Evolutionary conservation across 768 basidiomycete genomes (phyloP), one percentile per base, ranked within the genome.

Genomic region (Antrodiella citrinella): DNA sequence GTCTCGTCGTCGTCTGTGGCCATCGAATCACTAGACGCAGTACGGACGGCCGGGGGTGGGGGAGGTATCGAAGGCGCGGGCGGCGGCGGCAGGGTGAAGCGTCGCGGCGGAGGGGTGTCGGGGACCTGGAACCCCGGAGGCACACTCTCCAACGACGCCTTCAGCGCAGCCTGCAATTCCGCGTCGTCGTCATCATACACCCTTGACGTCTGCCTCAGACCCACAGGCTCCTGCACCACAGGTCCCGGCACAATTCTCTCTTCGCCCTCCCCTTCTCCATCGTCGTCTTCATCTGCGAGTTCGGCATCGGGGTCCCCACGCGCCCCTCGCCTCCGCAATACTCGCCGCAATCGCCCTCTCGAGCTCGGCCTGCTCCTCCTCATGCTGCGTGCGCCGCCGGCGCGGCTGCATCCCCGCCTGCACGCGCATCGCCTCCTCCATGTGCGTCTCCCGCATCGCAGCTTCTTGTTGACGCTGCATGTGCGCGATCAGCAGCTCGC

Each of bases 151-250:
- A 94, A 69, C 30, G 91, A 92, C 2, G 90, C 92, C 61, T 72
- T 82, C 44, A 95, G 71, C 3, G 92, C 92, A 10, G 91, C 91
- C 66, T 94, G 92, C 43, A 95, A 68, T 57, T 88, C 84, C 20
- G 78, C 80, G 58, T 95, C 91, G 46, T 93, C 91, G 55, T 94
- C 91, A 54, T 93, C 91, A 56, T 88, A 82, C 35, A 83, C 77
- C 43, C 80, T 68, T n/a, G n/a, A n/a, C n/a, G n/a, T n/a, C n/a
- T n/a, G n/a, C n/a, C n/a, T n/a, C n/a, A n/a, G n/a, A n/a, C n/a
- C n/a, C n/a, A n/a, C n/a, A n/a, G n/a, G n/a, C n/a, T n/a, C n/a
- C n/a, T n/a, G n/a, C n/a, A n/a, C n/a, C n/a, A n/a, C n/a, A n/a
- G n/a, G n/a, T n/a, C n/a, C n/a, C n/a, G n/a, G n/a, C n/a, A n/a